Evolutionary conservation across 2,329 filamentous ascomycete species (phyloP).

Genomic region (Anthostomella pinea): DNA sequence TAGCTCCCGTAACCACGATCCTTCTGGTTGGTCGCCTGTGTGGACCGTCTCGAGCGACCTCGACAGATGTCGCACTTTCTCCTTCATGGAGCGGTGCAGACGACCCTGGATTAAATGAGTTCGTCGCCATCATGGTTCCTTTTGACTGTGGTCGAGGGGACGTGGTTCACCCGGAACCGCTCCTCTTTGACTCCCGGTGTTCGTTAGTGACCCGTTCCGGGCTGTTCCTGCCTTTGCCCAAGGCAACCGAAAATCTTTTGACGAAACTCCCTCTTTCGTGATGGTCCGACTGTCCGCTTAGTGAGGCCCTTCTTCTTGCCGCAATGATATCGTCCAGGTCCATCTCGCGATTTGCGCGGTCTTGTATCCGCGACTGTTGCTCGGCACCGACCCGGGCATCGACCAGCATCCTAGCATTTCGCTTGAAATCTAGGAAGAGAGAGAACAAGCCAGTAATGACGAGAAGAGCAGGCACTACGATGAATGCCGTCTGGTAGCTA

Average conservation of each 20-base stretch:
- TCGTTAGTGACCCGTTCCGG: constrained; percentile 20
- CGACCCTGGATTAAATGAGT: too few relatives aligned
- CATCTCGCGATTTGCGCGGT: constrained; percentile 40
- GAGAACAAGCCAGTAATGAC: constrained; percentile 47
- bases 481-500: constrained; percentile 61
- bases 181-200: constrained; percentile 21
- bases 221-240: constrained; percentile 20
- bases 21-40: too few relatives aligned
- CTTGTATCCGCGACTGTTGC: constrained; percentile 31
- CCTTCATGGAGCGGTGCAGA: too few relatives aligned
- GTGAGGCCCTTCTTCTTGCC: constrained; percentile 22
- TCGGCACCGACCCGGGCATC: constrained; percentile 37
- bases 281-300: constrained; percentile 9
- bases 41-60: too few relatives aligned
- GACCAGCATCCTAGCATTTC: constrained; percentile 45
- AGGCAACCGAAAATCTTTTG: constrained; percentile 23
- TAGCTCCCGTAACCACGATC: too few relatives aligned
- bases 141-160: too few relatives aligned
- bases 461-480: constrained; percentile 57
- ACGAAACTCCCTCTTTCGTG: constrained; percentile 21
- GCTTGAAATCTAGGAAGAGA: constrained; percentile 45
- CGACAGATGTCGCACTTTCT: too few relatives aligned
- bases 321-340: constrained; percentile 42
- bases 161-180: constrained; percentile 8
- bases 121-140: too few relatives aligned